Conservation (phyloP, 2,329 filamentous ascomycete species). For the Xylaria sp. region DNA sequence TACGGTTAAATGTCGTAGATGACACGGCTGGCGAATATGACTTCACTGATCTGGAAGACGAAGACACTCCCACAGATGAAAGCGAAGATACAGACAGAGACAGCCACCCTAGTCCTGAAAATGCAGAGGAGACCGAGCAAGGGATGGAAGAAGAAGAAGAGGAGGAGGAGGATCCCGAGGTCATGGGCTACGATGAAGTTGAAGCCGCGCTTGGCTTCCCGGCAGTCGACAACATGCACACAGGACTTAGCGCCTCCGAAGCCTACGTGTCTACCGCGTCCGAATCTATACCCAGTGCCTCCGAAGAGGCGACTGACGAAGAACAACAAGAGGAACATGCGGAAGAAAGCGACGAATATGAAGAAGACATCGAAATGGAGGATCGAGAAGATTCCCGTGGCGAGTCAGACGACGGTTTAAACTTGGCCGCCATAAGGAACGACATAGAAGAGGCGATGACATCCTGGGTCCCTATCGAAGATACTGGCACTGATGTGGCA, state of each 20-base stretch:
- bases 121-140: constrained; percentile 30
- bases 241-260: constrained; percentile 8
- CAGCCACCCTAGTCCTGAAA: neutral
- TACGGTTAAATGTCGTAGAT: constrained; percentile 61
- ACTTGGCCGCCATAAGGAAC: constrained; percentile 29
- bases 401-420: constrained; percentile 42
- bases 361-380: constrained; percentile 23
- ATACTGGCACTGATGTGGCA: constrained; percentile 27
- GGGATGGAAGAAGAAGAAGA: constrained; percentile 34
- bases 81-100: constrained; percentile 18
- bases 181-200: constrained; percentile 58
- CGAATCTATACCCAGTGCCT: constrained; percentile 21
- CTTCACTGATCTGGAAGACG: constrained; percentile 16
- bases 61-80: constrained; percentile 9
- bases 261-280: constrained; percentile 12
- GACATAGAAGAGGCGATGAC: constrained; percentile 46
- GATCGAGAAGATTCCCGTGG: constrained; percentile 43
- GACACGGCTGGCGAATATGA: constrained; percentile 52
- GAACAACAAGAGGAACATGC: constrained; percentile 10
- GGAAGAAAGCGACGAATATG: neutral
- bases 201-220: constrained; percentile 54
- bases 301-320: constrained; percentile 28
- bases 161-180: constrained; percentile 38
- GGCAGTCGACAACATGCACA: neutral
- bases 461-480: constrained; percentile 36